phyloP scores from a whole-genome alignment of 2,329 filamentous ascomycete species.

The Juglanconis sp. region DNA sequence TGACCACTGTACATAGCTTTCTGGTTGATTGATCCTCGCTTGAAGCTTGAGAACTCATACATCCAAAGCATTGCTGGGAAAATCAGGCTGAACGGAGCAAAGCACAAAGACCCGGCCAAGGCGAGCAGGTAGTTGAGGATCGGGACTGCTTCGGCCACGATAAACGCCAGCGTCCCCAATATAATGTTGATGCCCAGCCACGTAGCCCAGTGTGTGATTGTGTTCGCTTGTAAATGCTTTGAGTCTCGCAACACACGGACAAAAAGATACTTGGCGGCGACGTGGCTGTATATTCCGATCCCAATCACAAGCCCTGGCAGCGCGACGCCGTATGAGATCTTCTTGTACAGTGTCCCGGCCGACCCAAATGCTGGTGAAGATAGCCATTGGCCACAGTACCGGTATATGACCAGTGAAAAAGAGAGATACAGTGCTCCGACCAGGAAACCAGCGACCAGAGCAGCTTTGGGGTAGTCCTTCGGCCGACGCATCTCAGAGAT shows the following conservation, averaged over 20 bases:
- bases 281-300: constrained; percentile 24
- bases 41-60: constrained; percentile 23
- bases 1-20: constrained; percentile 24
- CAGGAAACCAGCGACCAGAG: constrained; percentile 22
- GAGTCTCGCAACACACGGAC: constrained; percentile 36
- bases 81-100: constrained; percentile 28
- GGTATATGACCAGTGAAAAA: constrained; percentile 29
- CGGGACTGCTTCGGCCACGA: constrained; percentile 32
- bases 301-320: constrained; percentile 25
- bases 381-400: constrained; percentile 28
- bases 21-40: constrained; percentile 16
- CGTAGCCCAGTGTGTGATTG: constrained; percentile 31
- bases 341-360: constrained; percentile 28
- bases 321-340: constrained; percentile 31
- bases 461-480: constrained; percentile 38
- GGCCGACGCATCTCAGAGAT: constrained; percentile 57
- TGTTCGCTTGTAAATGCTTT: constrained; percentile 33
- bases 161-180: constrained; percentile 28
- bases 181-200: constrained; percentile 33
- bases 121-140: constrained; percentile 35
- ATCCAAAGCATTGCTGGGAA: constrained; percentile 28
- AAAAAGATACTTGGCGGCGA: constrained; percentile 39
- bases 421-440: constrained; percentile 27
- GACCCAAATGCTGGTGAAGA: constrained; percentile 28
- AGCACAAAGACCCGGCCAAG: constrained; percentile 29